Evolutionary conservation across 2,329 filamentous ascomycete species (phyloP).

Genomic region (Hyphodiscus sp.): DNA sequence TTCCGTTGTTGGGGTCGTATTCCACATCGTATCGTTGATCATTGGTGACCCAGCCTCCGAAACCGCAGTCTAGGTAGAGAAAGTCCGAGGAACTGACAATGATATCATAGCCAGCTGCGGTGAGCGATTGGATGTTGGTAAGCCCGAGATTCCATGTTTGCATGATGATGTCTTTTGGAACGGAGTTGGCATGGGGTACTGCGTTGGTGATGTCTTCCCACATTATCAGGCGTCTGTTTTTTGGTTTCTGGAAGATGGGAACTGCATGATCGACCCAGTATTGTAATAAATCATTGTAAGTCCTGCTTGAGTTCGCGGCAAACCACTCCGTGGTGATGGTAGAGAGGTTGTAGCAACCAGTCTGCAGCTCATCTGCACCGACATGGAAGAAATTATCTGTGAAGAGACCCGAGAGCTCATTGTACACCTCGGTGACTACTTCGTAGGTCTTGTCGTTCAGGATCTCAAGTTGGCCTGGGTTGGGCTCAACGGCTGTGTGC

Average conservation of each 20-base stretch:
- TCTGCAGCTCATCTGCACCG: conserved; percentile 69
- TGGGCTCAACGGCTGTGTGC: conserved; percentile 56
- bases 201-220: conserved; percentile 81
- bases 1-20: conserved; percentile 54
- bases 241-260: conserved; percentile 55
- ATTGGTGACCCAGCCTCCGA: conserved; percentile 65
- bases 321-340: conserved; percentile 47
- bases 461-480: conserved; percentile 55
- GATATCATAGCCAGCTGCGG: conserved; percentile 58
- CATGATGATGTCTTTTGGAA: conserved; percentile 65
- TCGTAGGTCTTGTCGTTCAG: conserved; percentile 66
- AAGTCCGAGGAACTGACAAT: conserved; percentile 69
- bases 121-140: conserved; percentile 52
- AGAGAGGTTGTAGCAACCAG: conserved; percentile 52
- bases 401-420: conserved; percentile 65
- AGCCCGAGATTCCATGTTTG: conserved; percentile 68
- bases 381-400: conserved; percentile 74
- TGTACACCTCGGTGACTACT: conserved; percentile 47
- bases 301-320: conserved; percentile 64
- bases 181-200: conserved; percentile 41
- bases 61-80: conserved; percentile 78
- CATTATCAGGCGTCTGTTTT: conserved; percentile 53
- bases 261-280: conserved; percentile 60
- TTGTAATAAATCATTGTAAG: conserved; percentile 63
- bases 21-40: conserved; percentile 50